A percentile compares a stretch with the other conserved stretches of the same genome.
phyloP scores from a whole-genome alignment of 148 eudicot species.

The Vaccinium darrowii region DNA sequence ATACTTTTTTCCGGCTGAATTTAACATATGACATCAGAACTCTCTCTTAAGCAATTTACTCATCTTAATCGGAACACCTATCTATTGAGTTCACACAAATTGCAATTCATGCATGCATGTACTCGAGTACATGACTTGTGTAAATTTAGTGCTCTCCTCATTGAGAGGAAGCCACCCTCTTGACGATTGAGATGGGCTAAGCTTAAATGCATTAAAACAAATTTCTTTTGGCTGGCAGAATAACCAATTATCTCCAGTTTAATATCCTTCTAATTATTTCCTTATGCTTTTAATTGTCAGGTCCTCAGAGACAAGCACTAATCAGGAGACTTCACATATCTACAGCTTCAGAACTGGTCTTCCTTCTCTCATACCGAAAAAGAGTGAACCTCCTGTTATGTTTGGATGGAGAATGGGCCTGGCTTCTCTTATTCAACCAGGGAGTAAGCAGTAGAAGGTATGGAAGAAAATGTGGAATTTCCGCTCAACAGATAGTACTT shows the following conservation, averaged over 20 bases:
- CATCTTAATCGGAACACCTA: neutral
- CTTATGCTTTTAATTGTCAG: constrained; percentile 22
- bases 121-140: neutral
- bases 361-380: constrained; percentile 39
- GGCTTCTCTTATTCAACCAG: constrained; percentile 56
- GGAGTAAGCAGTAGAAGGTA: constrained; percentile 19
- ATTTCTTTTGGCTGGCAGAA: neutral
- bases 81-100: neutral
- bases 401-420: constrained; percentile 63
- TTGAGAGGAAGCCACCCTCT: constrained; percentile 5
- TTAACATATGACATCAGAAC: neutral
- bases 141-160: neutral
- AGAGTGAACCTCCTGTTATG: constrained; percentile 36
- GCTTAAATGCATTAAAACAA: neutral
- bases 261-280: neutral
- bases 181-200: neutral
- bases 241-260: neutral
- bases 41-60: neutral
- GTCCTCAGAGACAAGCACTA: constrained; percentile 29
- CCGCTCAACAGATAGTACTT: neutral
- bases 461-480: neutral
- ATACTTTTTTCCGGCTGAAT: neutral
- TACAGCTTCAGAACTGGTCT: constrained; percentile 29
- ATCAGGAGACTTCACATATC: constrained; percentile 31
- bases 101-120: neutral